Base-by-base conservation (phyloP, 2,329 filamentous ascomycete species). In the Nothophaeocryptopus gaeumannii region DNA sequence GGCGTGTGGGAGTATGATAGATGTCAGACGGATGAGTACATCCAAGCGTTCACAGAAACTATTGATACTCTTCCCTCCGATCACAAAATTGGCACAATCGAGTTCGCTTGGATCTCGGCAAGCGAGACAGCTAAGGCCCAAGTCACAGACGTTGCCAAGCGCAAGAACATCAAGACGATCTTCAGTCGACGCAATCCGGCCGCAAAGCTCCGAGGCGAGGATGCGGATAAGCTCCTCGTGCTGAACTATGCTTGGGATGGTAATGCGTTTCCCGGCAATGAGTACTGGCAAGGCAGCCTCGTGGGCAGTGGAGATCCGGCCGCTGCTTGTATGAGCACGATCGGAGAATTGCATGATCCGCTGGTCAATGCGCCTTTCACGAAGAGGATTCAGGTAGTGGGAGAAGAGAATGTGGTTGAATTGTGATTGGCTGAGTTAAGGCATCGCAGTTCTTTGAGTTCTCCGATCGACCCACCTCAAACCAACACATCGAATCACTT, bases 191-290 rank as follows among this genome's bases (percentile, higher is more conserved):
- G 60, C 30, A 58, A 63, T 51, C 65, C 66, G 5, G 62, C 64
- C 7, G 60, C 54, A 39, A 63, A 64, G 34, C 46, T 67, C 20
- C 31, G 48, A 26, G 42, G 37, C 5, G 47, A 56, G 1, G 48
- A 50, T 5, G 49, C 46, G 4, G 46, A 47, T 5, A 42, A 47
- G 12, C 53, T 68, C 15, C 55, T 68, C 12, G 61, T 69, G 15
- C 35, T 67, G 40, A 65, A 58, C 36, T 68, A 66, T 53, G 65
- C 65, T 1, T 69, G 65, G 64, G 66, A 69, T 50, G 64, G 62
- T 1, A 68, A 68, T 45, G 53, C 64, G 3, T 66, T 66, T 40
- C 64, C 64, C 1, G 64, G 66, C 2, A 67, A 69, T 38, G 64
- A 69, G 49, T 69, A 66, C 40, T 69, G 66, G 63, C 32, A 47